Conservation (phyloP, 2,329 filamentous ascomycete species). For the Fusarium heterosporum region DNA sequence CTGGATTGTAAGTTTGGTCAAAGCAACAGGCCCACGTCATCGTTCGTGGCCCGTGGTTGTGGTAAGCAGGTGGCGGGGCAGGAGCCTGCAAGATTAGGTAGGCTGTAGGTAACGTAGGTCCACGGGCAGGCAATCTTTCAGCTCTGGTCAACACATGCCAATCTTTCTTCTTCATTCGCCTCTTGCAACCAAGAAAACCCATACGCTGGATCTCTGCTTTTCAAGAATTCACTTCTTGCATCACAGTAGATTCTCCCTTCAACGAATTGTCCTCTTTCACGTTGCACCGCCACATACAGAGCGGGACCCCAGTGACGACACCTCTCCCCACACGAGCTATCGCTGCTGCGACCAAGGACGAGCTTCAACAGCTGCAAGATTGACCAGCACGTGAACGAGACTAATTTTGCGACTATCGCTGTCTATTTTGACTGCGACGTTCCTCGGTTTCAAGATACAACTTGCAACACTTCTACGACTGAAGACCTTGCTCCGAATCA, state of each 20-base stretch:
- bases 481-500: conserved; percentile 19
- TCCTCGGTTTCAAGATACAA: conserved; percentile 19
- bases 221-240: not conserved
- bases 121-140: conserved; percentile 9
- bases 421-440: not conserved
- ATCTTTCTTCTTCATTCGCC: conserved; percentile 11
- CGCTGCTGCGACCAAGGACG: conserved; percentile 15
- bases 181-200: not conserved
- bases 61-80: conserved; percentile 39
- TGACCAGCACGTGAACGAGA: not conserved
- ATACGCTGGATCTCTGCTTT: not conserved
- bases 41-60: conserved; percentile 43
- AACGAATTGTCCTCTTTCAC: conserved; percentile 18
- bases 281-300: conserved; percentile 38
- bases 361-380: conserved; percentile 8
- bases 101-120: conserved; percentile 13
- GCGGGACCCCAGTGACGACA: conserved; percentile 46
- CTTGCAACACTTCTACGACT: conserved; percentile 13
- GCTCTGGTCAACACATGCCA: conserved; percentile 32
- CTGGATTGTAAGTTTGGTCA: not conserved
- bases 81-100: not conserved
- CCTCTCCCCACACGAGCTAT: conserved; percentile 36
- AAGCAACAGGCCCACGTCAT: conserved; percentile 43
- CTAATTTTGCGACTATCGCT: not conserved
- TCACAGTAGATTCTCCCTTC: conserved; percentile 5